Percentiles rank a stretch among this genome's conserved stretches.
These are phyloP conservation scores for Stagonosporopsis tanaceti DNA, from an alignment of 2,329 filamentous ascomycete species.

Conservation along the genomic window DNA sequence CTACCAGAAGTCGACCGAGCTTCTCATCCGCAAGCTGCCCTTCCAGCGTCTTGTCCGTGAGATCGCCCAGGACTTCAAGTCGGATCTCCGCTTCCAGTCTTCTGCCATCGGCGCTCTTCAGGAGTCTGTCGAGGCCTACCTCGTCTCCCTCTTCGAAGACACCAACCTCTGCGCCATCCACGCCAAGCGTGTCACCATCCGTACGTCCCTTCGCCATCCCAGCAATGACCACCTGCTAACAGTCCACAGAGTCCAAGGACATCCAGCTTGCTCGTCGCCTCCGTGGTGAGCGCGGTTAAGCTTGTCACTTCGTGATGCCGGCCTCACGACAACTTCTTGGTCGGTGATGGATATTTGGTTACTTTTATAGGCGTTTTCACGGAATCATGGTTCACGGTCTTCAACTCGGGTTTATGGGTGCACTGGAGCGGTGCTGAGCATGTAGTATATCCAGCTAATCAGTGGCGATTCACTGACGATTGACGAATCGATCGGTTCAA, in stretches of 20 bases:
- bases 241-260: conserved; percentile 81
- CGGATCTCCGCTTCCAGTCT: conserved; percentile 90
- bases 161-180: conserved; percentile 96
- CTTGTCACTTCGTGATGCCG: conserved; percentile 31
- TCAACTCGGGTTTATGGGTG: conserved; percentile 47
- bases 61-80: conserved; percentile 71
- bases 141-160: conserved; percentile 96
- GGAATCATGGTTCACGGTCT: conserved; percentile 48
- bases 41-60: conserved; percentile 83
- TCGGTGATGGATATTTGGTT: conserved; percentile 38
- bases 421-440: conserved; percentile 46
- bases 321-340: conserved; percentile 37
- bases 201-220: conserved; percentile 32
- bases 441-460: conserved; percentile 52
- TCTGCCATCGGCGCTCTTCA: conserved; percentile 93
- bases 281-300: conserved; percentile 63
- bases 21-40: conserved; percentile 81
- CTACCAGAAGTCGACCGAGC: conserved; percentile 89
- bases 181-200: conserved; percentile 92
- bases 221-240: conserved; percentile 28
- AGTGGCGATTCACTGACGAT: conserved; percentile 47
- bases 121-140: conserved; percentile 94
- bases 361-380: conserved; percentile 45
- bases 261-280: conserved; percentile 82
- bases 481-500: conserved; percentile 43